Evolutionary conservation across 768 basidiomycete species (phyloP), one percentile per base, ranked within the genome.

Genomic region (Pleurotus sapidus): DNA sequence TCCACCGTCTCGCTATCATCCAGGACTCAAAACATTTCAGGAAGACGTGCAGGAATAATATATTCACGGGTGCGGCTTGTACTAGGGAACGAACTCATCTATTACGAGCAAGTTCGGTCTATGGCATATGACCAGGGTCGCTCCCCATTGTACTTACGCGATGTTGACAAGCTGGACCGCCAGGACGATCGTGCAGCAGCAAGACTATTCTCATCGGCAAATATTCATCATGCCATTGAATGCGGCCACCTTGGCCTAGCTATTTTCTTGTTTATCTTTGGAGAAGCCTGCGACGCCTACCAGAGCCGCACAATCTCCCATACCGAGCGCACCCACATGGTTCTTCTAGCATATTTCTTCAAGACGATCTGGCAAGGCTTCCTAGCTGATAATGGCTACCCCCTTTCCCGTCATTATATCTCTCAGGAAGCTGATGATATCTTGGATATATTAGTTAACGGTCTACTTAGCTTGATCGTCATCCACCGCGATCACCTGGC

Each of bases 121-220:
- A 9, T 72, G 14, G 68, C 64, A 0, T 49, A 50, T 7, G 7
- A 20, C 17, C 46, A 49, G 8, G 24, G 38, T 1, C 49, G 46
- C 1, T 58, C 63, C 9, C 69, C 74, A 1, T 55, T 74, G 0
- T 72, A 67, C 49, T 34, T 25, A 4, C 67, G 68, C 0, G 74
- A 75, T 57, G 67, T 75, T 14, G 64, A 67, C 20, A 68, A 69
- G 45, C 39, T 71, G 0, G 72, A 76, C 50, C 47, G 65, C 8
- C 74, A 75, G 62, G 74, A 75, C 57, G 74, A 76, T 57, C 63
- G 61, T 43, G 74, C 72, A 0, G 74, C 73, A 0, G 58, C 68
- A 2, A 65, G 70, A 0, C 60, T 75, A 0, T 74, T 74, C 57
- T 72, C 70, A 9, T 65, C 69, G 3, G 59, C 56, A 0, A 59